Evolutionary conservation across 495 filamentous ascomycete species (phyloP).

Genomic region (Penicillium daleae): DNA sequence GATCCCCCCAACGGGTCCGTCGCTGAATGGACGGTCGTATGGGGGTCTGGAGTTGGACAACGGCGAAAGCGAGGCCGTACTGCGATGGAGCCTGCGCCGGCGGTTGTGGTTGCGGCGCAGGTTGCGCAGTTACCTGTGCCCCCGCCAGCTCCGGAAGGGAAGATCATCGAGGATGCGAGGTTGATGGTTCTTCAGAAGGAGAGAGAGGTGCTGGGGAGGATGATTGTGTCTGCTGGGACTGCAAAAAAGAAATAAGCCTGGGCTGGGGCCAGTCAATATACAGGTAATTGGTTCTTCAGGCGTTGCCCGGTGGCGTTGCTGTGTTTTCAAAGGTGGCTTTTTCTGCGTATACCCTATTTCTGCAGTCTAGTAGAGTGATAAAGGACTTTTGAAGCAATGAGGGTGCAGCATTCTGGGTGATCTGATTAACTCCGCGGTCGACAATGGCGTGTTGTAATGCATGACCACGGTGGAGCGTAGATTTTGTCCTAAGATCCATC

Average conservation of each 20-base stretch:
- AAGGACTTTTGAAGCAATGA: too few relatives aligned
- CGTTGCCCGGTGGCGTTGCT: neutral
- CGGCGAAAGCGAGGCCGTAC: slow-evolving; percentile 35
- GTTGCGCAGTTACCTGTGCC: slow-evolving; percentile 27
- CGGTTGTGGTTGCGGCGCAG: slow-evolving; percentile 28
- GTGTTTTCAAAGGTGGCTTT: neutral
- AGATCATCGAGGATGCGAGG: slow-evolving; percentile 50
- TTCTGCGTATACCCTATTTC: slow-evolving; percentile 1
- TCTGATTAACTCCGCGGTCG: too few relatives aligned
- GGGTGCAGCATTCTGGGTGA: too few relatives aligned
- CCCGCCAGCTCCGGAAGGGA: slow-evolving; percentile 35
- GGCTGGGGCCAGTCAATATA: neutral
- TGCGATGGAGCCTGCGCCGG: slow-evolving; percentile 26
- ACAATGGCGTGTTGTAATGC: neutral
- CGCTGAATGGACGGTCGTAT: slow-evolving; percentile 50
- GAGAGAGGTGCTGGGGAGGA: slow-evolving; percentile 44
- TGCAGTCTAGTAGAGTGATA: neutral
- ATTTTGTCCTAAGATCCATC: too few relatives aligned
- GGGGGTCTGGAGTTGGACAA: slow-evolving; percentile 43
- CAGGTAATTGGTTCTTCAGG: neutral
- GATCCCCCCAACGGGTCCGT: slow-evolving; percentile 32
- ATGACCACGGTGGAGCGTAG: too few relatives aligned
- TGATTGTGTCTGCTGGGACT: slow-evolving; percentile 40
- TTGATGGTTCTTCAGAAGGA: slow-evolving; percentile 50
- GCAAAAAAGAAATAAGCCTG: slow-evolving; percentile 36